Evolutionary conservation across 441 rosid genomes (phyloP), one percentile per base, ranked within the genome.

Genomic region (Mallotus repandus): DNA sequence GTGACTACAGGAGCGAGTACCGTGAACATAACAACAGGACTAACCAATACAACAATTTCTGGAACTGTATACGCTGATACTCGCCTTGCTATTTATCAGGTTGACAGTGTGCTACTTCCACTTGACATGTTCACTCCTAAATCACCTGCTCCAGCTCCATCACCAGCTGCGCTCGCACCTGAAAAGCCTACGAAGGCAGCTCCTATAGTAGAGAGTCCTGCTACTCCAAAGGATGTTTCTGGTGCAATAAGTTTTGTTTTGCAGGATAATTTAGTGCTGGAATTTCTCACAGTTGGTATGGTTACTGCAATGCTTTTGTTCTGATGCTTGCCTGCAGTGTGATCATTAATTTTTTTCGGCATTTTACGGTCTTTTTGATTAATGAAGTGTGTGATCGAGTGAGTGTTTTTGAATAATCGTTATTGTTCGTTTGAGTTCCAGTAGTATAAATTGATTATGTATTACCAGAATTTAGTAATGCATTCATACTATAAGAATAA

Each of bases 181-280:
- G 72, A 69, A 38, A 69, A 55, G 52, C 9, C 58, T 10, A 78
- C 85, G 74, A 84, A 80, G 80, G 29, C 29, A 25, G 65, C 70
- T 45, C 73, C 76, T 0, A 66, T 63, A 0, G 84, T 71, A 10
- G 86, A 76, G 9, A 73, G 76, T 25, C 83, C 84, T 16, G 80
- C 55, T 29, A 79, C 74, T 25, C 81, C 88, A 57, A 83, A 84
- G 56, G 86, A 86, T 63, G 70, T 76, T 45, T 86, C 95, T 13
- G 79, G 72, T 19, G 84, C 84, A 19, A 54, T 66, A 22, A 79
- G 72, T 25, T 49, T 74, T 10, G 9, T 71, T 70, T 74, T 61
- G 54, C 46, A 21, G 53, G n/a, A 74, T 21, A 11, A 59, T 60
- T 29, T 57, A 60, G 71, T 69, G 77, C 6, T 43, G 43, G 52